Evolutionary conservation across 768 basidiomycete species (phyloP).

Genomic region (Russula emetica): DNA sequence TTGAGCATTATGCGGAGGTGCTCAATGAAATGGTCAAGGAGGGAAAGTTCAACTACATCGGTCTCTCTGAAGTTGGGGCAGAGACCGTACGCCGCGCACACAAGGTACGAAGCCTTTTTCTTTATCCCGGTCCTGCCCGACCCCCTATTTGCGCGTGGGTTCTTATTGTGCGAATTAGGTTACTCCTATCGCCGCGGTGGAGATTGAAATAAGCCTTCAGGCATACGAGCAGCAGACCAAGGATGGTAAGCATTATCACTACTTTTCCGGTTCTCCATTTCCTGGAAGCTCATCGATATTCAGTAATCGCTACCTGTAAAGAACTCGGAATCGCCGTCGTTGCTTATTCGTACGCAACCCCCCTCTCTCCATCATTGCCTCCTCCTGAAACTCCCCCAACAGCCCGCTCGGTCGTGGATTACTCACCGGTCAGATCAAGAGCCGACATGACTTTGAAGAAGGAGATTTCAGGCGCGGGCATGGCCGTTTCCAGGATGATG

Average conservation of each 20-base stretch:
- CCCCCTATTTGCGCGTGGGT: not conserved
- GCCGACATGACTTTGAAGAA: slow-evolving; percentile 35
- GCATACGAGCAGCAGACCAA: slow-evolving; percentile 51
- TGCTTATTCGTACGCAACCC: slow-evolving; percentile 50
- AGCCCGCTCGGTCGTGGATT: slow-evolving; percentile 54
- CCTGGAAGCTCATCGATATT: not conserved
- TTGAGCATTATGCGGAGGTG: slow-evolving; percentile 45
- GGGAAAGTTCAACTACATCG: slow-evolving; percentile 57
- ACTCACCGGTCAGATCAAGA: slow-evolving; percentile 49
- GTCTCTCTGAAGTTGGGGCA: slow-evolving; percentile 51
- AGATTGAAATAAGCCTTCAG: slow-evolving; percentile 66
- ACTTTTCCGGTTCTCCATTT: not conserved
- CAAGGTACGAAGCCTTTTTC: slow-evolving; percentile 39
- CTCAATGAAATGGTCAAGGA: slow-evolving; percentile 49
- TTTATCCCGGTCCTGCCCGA: slow-evolving; percentile 29
- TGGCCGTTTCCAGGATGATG: slow-evolving; percentile 40
- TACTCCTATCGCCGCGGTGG: slow-evolving; percentile 46
- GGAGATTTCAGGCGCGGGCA: slow-evolving; percentile 37
- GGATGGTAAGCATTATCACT: slow-evolving; percentile 33
- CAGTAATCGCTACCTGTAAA: slow-evolving; percentile 49
- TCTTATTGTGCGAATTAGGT: not conserved
- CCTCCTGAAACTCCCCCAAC: not conserved
- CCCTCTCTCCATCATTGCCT: not conserved
- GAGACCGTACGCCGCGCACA: slow-evolving; percentile 42
- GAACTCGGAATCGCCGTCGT: slow-evolving; percentile 57